Base-by-base conservation (phyloP, 345 rosid genomes). In the Eucalyptus albens region DNA sequence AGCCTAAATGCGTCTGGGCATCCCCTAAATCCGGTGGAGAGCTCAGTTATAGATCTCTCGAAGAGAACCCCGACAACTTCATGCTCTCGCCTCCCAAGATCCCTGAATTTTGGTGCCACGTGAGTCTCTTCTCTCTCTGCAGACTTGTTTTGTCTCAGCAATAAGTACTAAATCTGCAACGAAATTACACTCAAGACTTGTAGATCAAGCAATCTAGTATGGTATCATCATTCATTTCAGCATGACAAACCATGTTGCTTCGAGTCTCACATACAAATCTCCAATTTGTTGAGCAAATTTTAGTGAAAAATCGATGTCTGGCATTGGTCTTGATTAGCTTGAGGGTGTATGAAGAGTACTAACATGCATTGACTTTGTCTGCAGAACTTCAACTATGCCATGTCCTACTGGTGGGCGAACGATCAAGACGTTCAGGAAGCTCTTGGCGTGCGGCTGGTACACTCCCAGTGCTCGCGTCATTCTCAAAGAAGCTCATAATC, bases 91-190 rank as follows among this genome's bases (percentile, higher is more conserved):
- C 91, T 65, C 93, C 89, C 15, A 89, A 31, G 67, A 91, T 67
- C 69, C 91, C 92, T 27, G 91, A 90, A 5, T 17, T 91, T 3
- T 90, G 92, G 92, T 92, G 94, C 62, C 92, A 90, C n/a, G 94
- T 91, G 86, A 85, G 26, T 69, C 3, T 31, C 59, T 86, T 44
- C 17, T 42, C 50, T 65, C 13, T 17, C 27, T 15, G 19, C 33
- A 37, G 33, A n/a, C 15, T 56, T 26, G 15, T 31, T 15, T 49
- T 49, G 21, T 47, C 37, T 42, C 42, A 16, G 15, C n/a, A 16
- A 21, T 11, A 51, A 29, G 19, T 56, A 24, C 47, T 65, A 16
- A 86, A 53, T 27, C 40, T 7, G 40, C 80, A 72, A 72, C 5
- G 45, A 72, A 10, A 72, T 72, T 72, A 72, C 45, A 11, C 82